Base-by-base conservation (phyloP, 1,139 yeast genomes). In the Scheffersomyces lignicola region DNA sequence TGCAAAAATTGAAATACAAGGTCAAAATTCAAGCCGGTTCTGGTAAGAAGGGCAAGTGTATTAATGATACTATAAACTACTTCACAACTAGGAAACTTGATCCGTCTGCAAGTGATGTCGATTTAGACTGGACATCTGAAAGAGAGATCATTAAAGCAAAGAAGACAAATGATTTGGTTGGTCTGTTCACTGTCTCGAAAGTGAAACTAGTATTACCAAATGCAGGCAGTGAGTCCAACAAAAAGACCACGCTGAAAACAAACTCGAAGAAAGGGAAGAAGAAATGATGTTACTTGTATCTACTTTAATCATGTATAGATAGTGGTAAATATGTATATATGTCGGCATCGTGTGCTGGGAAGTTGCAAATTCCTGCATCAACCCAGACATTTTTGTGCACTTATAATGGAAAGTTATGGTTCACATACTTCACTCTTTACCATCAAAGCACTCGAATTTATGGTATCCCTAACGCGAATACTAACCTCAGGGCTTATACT, bases 1-100 rank as follows among this genome's bases (percentile, higher is more conserved):
- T 92, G 48, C 74, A 69, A 42, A 83, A 83, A 55, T 77, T 74
- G 60, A 83, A 86, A 55, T 89, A 85, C 62, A 89, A 88, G 55
- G 83, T 87, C 25, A 90, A 92, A 58, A 62, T 92, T 27, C 88
- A 81, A 47, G 94, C 95, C 0, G 99, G 99, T 0, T 69, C 75
- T 29, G 81, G 83, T 18, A 92, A 94, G 58, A 92, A 90, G 58
- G 96, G 97, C 2, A 92, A 92, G 53, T 82, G 94, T 0, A 69
- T 88, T 24, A 73, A 73, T 39, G 96, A 89, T 41, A 69, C 79
- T 2, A 49, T 89, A 35, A 73, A 77, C 42, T 73, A 73, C 47
- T 80, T 89, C 51, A 62, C 71, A 30, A 66, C 63, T 23, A 67
- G 88, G 38, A 78, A 80, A 41, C 52, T 76, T 16, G 92, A 83